Evolutionary conservation across 257 asterid genomes (phyloP).

Genomic region (Penstemon davidsonii): DNA sequence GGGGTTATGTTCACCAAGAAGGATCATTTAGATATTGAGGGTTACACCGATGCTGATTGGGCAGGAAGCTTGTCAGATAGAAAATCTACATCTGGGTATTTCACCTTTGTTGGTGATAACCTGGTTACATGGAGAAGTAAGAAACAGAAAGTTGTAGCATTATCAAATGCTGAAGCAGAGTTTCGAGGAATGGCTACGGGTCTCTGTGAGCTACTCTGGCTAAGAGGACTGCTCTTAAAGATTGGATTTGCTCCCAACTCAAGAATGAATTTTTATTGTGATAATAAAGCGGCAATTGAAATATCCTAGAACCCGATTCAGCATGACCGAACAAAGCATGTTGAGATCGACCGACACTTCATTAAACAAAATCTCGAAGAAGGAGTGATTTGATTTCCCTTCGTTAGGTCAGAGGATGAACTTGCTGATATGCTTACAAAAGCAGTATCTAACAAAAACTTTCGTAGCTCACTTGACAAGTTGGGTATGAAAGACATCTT

Average conservation of each 20-base stretch:
- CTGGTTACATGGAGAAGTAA: constrained; percentile 13
- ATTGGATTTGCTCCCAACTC: background rate
- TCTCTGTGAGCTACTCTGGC: constrained; percentile 15
- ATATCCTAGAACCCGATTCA: background rate
- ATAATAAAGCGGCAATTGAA: background rate
- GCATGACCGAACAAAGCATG: constrained; percentile 3
- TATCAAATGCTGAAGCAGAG: constrained; percentile 5
- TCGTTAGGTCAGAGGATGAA: too few species aligned
- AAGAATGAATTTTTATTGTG: background rate
- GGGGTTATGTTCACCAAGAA: too few species aligned
- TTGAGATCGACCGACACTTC: too few species aligned
- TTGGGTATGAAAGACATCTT: too few species aligned
- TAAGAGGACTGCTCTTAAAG: background rate
- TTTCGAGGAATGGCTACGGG: constrained; percentile 20
- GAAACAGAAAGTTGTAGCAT: background rate
- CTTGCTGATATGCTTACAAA: too few species aligned
- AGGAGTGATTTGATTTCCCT: too few species aligned
- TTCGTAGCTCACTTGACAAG: too few species aligned
- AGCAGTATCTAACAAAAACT: too few species aligned
- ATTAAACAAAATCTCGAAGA: too few species aligned
- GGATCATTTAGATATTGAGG: too few species aligned
- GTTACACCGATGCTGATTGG: background rate
- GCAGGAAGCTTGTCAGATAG: background rate
- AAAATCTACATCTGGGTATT: too few species aligned
- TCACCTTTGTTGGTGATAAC: background rate